Conservation (phyloP, 768 basidiomycete genomes). For the Termitomyces sp. region DNA sequence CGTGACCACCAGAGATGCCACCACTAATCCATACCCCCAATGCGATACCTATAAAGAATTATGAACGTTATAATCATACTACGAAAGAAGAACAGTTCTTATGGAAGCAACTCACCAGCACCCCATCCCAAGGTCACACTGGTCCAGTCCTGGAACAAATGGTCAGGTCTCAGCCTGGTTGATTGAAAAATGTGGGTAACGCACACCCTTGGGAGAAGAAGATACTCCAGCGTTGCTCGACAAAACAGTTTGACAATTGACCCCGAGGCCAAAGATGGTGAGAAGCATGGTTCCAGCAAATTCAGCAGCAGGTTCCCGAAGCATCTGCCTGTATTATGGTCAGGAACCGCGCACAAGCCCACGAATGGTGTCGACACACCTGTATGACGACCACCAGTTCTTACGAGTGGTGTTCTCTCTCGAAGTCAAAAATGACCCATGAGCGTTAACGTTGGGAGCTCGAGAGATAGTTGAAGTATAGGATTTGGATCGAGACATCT, state of each 20-base stretch:
- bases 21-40: constrained; percentile 47
- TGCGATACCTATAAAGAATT: constrained; percentile 29
- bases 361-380: constrained; percentile 12
- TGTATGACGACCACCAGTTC: constrained; percentile 27
- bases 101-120: constrained; percentile 24
- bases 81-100: neutral
- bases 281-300: constrained; percentile 54
- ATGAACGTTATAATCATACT: neutral
- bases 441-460: neutral
- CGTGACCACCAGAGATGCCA: constrained; percentile 49
- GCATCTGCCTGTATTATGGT: constrained; percentile 21
- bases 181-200: constrained; percentile 10
- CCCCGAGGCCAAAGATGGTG: constrained; percentile 48
- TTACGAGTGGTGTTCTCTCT: neutral
- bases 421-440: neutral
- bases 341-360: neutral
- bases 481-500: constrained; percentile 7
- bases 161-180: neutral
- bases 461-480: neutral
- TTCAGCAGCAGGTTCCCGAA: constrained; percentile 43
- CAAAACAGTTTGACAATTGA: constrained; percentile 47
- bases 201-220: constrained; percentile 43
- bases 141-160: constrained; percentile 31
- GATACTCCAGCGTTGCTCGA: constrained; percentile 37
- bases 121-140: constrained; percentile 45